Evolutionary conservation across 495 filamentous ascomycete species (phyloP), one percentile per base, ranked within the genome.

Genomic region (Xylaria bambusicola): DNA sequence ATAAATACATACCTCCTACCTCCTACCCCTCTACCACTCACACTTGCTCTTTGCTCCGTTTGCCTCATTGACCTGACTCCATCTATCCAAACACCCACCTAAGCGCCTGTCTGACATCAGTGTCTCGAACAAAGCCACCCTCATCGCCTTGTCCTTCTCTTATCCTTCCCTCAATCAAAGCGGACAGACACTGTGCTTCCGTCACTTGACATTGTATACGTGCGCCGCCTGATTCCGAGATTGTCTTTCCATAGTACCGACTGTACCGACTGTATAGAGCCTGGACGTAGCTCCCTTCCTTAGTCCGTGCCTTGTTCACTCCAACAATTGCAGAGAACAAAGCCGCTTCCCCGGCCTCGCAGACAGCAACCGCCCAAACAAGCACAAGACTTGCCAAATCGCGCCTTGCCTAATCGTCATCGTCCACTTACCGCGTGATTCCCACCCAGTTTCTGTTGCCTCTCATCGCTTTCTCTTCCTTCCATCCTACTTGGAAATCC

Each of bases 371-470:
- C 20, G 35, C 48, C 52, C 33, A 33, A 56, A 46, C 36, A 61
- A 24, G 49, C 67, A 70, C 62, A 70, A 58, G 58, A 53, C 54
- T 48, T 46, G 54, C 51, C 58, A 62, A 56, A 56, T 59, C 61
- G 59, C 24, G 47, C 62, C 60, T 68, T 64, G 64, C 62, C 62
- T 64, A 65, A 67, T 58, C 61, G 60, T 66, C 65, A 63, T 66
- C 65, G 62, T 70, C 48, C 33, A 36, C 52, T 40, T 46, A 44
- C 55, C 45, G 27, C 41, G 53, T 50, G 45, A 58, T 55, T 56
- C 27, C 49, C 41, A 62, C 51, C 62, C 62, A 56, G 62, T 10
- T 33, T 10, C 29, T 10, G 55, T 48, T 51, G 35, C 45, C 45
- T 4, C 49, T 41, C 20, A 17, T 47, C 41, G 31, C 57, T 53